Base-by-base conservation (phyloP, 2,329 filamentous ascomycete species). In the Neopestalotiopsis sp. region DNA sequence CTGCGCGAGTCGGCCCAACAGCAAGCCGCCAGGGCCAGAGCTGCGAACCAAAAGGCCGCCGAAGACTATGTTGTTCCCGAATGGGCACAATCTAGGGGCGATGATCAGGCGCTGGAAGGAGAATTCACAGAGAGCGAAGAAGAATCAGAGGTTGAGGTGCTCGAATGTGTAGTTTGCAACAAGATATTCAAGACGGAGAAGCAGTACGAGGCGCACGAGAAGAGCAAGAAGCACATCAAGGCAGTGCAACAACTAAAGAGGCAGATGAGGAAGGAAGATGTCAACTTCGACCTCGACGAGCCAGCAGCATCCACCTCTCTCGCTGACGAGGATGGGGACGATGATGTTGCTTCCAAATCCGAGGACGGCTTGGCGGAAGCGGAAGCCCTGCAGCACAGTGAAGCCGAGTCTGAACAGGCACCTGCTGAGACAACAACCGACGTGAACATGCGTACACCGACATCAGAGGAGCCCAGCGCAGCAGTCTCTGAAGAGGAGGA, bases 141-240 rank as follows among this genome's bases (percentile, higher is more conserved):
- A n/a, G 84, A 84, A 65, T 85, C 84, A 1, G 87, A 88, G 71
- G 78, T 86, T 3, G 87, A 91, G 72, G 82, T 89, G 38, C 88
- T 93, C 66, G 91, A 91, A 74, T 98, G 96, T 77, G 88, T 92
- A 2, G 88, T 90, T 4, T 98, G 96, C 80, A 88, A 90, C 72
- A 94, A 92, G 72, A 86, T 82, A 0, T 99, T 98, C 81, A 89
- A 98, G 81, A 98, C 95, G 75, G 93, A 97, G 77, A 94, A 94
- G 72, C 95, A 98, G 77, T 94, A 92, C 70, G 91, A 97, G 75
- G 91, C 92, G 3, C 96, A 99, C 75, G 95, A 98, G 82, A 94
- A 92, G 82, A 98, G 95, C 84, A 99, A 97, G 80, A 99, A 98
- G 81, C 96, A 99, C 76, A 81, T 91, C 70, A 98, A 97, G 78